A percentile compares a stretch with the other conserved stretches of the same genome.
Conservation (phyloP, 805 yeast species). For the Ogataea sp. region DNA sequence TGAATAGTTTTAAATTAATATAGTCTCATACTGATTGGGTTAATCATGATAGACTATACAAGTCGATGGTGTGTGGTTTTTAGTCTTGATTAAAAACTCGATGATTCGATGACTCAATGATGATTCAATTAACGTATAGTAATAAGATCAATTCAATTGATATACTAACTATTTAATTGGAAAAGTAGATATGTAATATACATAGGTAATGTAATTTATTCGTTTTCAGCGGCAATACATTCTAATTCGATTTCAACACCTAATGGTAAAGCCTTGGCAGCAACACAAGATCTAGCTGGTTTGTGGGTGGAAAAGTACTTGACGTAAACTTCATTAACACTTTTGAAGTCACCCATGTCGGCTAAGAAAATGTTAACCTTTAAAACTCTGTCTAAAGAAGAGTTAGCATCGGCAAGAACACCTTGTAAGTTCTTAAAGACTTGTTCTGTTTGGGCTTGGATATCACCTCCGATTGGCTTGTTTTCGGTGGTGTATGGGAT, state of each 20-base stretch:
- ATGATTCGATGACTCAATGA: no score
- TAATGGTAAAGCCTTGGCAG: constrained; percentile 85
- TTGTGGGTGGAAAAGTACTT: constrained; percentile 68
- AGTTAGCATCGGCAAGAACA: constrained; percentile 79
- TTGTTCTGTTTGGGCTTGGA: constrained; percentile 73
- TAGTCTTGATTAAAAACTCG: no score
- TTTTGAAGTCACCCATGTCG: constrained; percentile 80
- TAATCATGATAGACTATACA: no score
- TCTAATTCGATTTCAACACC: constrained; percentile 87
- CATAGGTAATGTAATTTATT: background rate
- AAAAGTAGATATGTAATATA: background rate
- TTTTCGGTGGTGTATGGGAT: constrained; percentile 83
- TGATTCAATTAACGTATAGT: background rate
- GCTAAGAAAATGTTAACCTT: constrained; percentile 87
- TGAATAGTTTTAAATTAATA: no score
- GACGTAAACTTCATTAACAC: constrained; percentile 79
- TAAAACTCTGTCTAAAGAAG: constrained; percentile 74
- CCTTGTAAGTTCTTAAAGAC: constrained; percentile 58
- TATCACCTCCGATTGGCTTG: constrained; percentile 68
- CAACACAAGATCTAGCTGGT: constrained; percentile 98
- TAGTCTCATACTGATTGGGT: no score
- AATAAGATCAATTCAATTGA: background rate
- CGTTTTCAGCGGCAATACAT: constrained; percentile 74
- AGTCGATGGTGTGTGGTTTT: no score
- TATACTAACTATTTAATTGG: background rate